Conservation (phyloP, 1,139 yeast genomes). For the Yamadazyma sp. region DNA sequence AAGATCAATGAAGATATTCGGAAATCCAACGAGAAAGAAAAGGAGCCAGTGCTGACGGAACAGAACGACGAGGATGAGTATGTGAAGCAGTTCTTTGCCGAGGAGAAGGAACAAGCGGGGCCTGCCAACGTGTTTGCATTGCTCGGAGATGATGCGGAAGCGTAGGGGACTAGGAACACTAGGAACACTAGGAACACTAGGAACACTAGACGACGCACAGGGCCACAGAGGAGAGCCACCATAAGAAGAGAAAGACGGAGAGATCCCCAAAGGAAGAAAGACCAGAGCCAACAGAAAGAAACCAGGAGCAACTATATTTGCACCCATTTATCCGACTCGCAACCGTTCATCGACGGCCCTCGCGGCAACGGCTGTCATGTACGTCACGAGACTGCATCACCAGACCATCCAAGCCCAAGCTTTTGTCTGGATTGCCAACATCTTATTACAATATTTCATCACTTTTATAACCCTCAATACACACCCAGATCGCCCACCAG, state of each 20-base stretch:
- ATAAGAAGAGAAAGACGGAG: neutral
- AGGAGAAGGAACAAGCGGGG: slow-evolving; percentile 16
- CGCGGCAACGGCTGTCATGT: neutral
- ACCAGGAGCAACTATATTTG: no score
- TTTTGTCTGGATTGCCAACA: no score
- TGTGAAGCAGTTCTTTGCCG: slow-evolving; percentile 33
- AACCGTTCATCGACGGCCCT: neutral
- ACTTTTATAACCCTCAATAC: no score
- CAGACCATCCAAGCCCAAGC: no score
- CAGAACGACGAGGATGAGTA: slow-evolving; percentile 37
- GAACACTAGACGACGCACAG: neutral
- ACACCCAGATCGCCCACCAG: neutral
- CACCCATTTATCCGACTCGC: neutral
- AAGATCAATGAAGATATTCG: slow-evolving; percentile 45
- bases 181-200: neutral
- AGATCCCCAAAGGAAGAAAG: neutral
- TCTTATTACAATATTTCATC: no score
- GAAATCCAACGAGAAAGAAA: slow-evolving; percentile 5
- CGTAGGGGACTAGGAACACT: no score
- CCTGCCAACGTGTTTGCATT: slow-evolving; percentile 6
- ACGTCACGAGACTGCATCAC: neutral
- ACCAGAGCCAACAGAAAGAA: no score
- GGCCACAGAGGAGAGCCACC: neutral
- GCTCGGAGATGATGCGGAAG: slow-evolving; percentile 7
- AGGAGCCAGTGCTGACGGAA: slow-evolving; percentile 22